These are phyloP conservation scores for Piedraia hortae DNA, from an alignment of 2,329 filamentous ascomycete genomes.

Conservation along the genomic window DNA sequence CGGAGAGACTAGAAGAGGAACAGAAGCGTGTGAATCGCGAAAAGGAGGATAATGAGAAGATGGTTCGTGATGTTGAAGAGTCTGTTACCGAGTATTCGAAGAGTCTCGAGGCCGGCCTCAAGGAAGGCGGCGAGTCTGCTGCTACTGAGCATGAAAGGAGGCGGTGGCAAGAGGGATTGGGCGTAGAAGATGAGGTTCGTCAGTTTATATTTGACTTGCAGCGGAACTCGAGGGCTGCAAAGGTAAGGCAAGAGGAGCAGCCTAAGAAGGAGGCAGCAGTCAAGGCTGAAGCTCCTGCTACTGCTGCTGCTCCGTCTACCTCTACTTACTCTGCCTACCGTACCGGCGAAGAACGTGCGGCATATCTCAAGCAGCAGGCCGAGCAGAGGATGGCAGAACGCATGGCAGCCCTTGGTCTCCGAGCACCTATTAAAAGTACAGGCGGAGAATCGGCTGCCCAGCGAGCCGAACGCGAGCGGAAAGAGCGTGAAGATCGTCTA, in stretches of 20 bases:
- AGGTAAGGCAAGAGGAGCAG: conserved; percentile 33
- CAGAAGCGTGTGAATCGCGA: conserved; percentile 55
- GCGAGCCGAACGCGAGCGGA: conserved; percentile 62
- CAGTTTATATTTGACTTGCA: conserved; percentile 97
- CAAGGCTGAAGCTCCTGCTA: conserved; percentile 8
- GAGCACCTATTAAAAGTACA: conserved; percentile 41
- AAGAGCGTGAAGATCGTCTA: conserved; percentile 64
- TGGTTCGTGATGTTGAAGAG: conserved; percentile 92
- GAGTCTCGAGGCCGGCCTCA: conserved; percentile 64
- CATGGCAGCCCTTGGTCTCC: conserved; percentile 76
- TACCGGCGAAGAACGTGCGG: conserved; percentile 77
- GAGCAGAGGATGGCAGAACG: conserved; percentile 93
- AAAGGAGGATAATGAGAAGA: conserved; percentile 78
- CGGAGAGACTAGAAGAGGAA: conserved; percentile 72
- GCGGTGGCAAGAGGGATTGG: conserved; percentile 84
- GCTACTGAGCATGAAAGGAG: conserved; percentile 71
- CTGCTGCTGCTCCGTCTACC: conserved; percentile 5
- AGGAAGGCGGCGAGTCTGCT: conserved; percentile 48
- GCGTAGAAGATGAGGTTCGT: conserved; percentile 85
- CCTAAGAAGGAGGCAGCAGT: conserved; percentile 4
- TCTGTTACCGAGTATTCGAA: conserved; percentile 71
- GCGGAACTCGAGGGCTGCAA: conserved; percentile 51
- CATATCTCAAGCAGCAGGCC: conserved; percentile 90
- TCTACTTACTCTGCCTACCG: conserved; percentile 50
- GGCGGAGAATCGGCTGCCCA: conserved; percentile 53